Evolutionary conservation across 805 yeast genomes (phyloP).

Genomic region (Barnettozyma populi): DNA sequence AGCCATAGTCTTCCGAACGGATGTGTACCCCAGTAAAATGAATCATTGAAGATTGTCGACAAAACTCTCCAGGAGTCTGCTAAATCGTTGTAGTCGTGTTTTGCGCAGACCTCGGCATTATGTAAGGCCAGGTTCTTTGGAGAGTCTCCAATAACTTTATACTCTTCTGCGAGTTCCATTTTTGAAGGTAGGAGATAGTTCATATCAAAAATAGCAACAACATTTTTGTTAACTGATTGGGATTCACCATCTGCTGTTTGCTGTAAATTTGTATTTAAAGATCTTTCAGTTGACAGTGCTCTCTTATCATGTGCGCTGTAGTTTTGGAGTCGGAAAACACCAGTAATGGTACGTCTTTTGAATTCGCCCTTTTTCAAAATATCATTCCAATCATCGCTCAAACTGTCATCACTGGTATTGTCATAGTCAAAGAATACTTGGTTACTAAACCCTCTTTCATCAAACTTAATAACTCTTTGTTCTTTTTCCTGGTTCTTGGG

Average conservation of each 20-base stretch:
- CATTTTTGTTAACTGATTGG: constrained; percentile 35
- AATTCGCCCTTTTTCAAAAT: constrained; percentile 51
- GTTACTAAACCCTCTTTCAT: constrained; percentile 48
- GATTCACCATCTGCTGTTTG: not conserved
- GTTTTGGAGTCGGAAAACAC: constrained; percentile 27
- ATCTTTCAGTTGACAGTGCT: constrained; percentile 18
- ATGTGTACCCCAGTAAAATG: constrained; percentile 75
- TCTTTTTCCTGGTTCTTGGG: constrained; percentile 43
- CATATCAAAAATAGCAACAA: constrained; percentile 63
- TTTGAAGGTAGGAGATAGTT: constrained; percentile 69
- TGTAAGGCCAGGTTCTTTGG: constrained; percentile 62
- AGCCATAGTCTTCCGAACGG: constrained; percentile 71
- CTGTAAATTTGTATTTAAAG: constrained; percentile 14
- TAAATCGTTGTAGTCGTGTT: constrained; percentile 54
- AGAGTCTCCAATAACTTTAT: constrained; percentile 54
- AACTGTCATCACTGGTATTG: constrained; percentile 47
- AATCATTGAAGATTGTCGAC: constrained; percentile 31
- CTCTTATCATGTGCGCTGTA: constrained; percentile 4
- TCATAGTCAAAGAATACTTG: constrained; percentile 19
- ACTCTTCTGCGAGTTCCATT: constrained; percentile 62
- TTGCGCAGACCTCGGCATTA: constrained; percentile 66
- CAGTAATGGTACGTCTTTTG: constrained; percentile 46
- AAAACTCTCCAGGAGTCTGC: constrained; percentile 73
- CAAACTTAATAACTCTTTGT: constrained; percentile 41
- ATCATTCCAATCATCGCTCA: constrained; percentile 65